Evolutionary conservation across 345 rosid species (phyloP).

Genomic region (Citrus maxima): DNA sequence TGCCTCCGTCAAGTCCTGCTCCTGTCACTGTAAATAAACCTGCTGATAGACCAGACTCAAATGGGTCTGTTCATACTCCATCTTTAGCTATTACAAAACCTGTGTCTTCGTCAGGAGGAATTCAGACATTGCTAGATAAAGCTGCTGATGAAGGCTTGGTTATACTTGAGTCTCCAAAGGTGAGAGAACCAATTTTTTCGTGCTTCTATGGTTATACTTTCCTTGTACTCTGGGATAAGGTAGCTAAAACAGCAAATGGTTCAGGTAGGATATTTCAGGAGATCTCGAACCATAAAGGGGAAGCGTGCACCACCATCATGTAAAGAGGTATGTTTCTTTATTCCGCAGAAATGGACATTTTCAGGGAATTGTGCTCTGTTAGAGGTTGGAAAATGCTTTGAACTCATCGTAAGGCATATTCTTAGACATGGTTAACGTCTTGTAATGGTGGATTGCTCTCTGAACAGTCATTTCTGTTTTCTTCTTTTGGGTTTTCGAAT

Average conservation of each 20-base stretch:
- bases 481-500: neutral
- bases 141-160: slow-evolving; percentile 76
- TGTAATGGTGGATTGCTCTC: neutral
- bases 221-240: slow-evolving; percentile 2
- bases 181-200: slow-evolving; percentile 23
- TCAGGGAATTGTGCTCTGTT: neutral
- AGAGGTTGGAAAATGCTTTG: neutral
- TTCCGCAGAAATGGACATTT: neutral
- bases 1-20: slow-evolving; percentile 33
- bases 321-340: slow-evolving; percentile 55
- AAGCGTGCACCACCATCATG: slow-evolving; percentile 83
- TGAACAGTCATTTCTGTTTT: neutral
- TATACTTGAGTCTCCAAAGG: slow-evolving; percentile 81
- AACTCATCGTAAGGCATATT: neutral
- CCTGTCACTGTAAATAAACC: slow-evolving; percentile 24
- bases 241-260: slow-evolving; percentile 19
- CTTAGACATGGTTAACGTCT: neutral
- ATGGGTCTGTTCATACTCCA: slow-evolving; percentile 53
- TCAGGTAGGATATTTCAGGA: slow-evolving; percentile 83
- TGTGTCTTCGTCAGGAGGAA: slow-evolving; percentile 34
- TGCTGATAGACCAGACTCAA: slow-evolving; percentile 23
- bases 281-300: slow-evolving; percentile 80
- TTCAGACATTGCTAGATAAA: slow-evolving; percentile 43
- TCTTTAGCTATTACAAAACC: slow-evolving; percentile 60
- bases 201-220: neutral